Evolutionary conservation across 352 stramenopile species (phyloP).

Genomic region (Globisporangium recalcitrans): DNA sequence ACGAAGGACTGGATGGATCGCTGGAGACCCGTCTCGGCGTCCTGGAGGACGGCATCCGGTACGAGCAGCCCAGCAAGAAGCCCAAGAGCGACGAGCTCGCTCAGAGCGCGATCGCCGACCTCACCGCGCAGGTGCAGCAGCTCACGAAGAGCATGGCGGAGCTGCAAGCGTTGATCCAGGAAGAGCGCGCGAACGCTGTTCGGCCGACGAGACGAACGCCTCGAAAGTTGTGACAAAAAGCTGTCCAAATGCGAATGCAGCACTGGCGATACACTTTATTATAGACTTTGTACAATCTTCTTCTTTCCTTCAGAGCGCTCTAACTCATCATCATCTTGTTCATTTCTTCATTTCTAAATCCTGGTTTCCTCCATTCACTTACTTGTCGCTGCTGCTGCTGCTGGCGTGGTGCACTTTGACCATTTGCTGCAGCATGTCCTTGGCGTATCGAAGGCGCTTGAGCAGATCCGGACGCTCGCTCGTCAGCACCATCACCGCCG

Average conservation of each 20-base stretch:
- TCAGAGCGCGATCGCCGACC: conserved; percentile 22
- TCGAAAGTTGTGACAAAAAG: not conserved
- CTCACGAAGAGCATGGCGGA: conserved; percentile 33
- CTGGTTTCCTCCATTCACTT: not conserved
- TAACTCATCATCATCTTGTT: conserved; percentile 1
- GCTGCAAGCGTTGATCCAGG: conserved; percentile 25
- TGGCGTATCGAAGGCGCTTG: conserved; percentile 89
- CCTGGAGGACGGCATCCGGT: conserved; percentile 52
- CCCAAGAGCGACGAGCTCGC: conserved; percentile 18
- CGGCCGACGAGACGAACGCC: conserved; percentile 1
- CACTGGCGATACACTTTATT: conserved; percentile 7
- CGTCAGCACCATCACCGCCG: conserved; percentile 48
- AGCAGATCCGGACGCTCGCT: conserved; percentile 56
- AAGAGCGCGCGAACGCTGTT: conserved; percentile 14
- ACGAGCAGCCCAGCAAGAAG: conserved; percentile 41
- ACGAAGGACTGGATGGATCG: not conserved
- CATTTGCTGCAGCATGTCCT: conserved; percentile 97
- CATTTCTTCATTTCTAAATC: not conserved
- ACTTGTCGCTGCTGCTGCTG: conserved; percentile 1
- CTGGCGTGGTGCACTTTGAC: conserved; percentile 17
- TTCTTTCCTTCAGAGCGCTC: conserved; percentile 6
- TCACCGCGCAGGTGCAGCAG: conserved; percentile 37
- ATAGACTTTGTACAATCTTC: conserved; percentile 5
- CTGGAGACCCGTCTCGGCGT: conserved; percentile 16
- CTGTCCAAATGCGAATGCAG: not conserved